Conservation (phyloP, 371 early-diverging fungal species). For the Apophysomyces variabilis region DNA sequence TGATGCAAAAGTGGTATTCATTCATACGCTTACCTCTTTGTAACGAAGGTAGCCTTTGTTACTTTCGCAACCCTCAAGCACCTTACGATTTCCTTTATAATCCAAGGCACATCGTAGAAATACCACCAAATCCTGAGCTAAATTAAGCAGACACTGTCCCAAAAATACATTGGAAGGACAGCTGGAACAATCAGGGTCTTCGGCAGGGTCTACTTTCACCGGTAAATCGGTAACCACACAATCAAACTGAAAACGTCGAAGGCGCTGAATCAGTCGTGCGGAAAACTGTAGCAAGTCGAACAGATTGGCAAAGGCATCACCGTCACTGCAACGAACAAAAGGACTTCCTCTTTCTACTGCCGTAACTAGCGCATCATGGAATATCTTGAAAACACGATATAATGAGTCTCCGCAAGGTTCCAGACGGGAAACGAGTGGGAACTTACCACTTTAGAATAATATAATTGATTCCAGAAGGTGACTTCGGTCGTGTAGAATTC, state of each 20-base stretch:
- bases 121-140: conserved; percentile 30
- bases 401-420: no score
- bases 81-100: conserved; percentile 35
- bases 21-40: conserved; percentile 12
- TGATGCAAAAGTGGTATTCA: no score
- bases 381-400: conserved; percentile 24
- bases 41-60: conserved; percentile 35
- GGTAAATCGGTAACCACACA: background rate
- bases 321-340: conserved; percentile 22
- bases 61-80: conserved; percentile 17
- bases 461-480: conserved; percentile 48
- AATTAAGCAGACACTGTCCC: conserved; percentile 29
- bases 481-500: conserved; percentile 52
- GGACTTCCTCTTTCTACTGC: conserved; percentile 30
- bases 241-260: conserved; percentile 25
- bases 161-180: conserved; percentile 18
- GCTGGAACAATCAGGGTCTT: background rate
- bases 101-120: conserved; percentile 45
- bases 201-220: background rate
- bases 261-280: conserved; percentile 23
- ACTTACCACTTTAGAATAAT: conserved; percentile 47
- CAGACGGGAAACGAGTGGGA: no score
- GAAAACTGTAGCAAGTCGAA: conserved; percentile 36
- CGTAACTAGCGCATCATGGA: conserved; percentile 31
- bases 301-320: conserved; percentile 37